phyloP scores from a whole-genome alignment of 2,329 filamentous ascomycete genomes.

The Coniochaeta sp. region DNA sequence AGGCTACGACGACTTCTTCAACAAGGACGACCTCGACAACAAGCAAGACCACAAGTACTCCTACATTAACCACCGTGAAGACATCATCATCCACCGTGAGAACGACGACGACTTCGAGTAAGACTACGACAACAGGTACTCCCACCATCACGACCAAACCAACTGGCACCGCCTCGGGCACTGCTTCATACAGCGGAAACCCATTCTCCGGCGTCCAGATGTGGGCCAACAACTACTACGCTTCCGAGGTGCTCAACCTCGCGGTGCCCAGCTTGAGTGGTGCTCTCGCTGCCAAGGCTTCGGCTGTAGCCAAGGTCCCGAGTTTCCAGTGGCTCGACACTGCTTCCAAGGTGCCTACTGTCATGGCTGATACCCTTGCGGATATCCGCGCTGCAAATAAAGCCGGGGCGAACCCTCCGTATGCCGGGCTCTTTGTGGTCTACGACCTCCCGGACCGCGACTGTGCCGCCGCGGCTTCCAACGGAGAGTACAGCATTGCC shows the following conservation, averaged over 20 bases:
- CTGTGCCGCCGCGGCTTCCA: slow-evolving; percentile 49
- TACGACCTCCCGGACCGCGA: slow-evolving; percentile 54
- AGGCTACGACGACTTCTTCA: slow-evolving; percentile 5
- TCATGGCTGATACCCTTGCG: slow-evolving; percentile 36
- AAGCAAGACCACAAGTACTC: slow-evolving; percentile 17
- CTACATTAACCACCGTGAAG: slow-evolving; percentile 3
- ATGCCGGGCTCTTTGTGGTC: slow-evolving; percentile 45
- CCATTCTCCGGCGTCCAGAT: slow-evolving; percentile 41
- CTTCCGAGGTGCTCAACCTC: slow-evolving; percentile 43
- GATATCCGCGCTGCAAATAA: slow-evolving; percentile 25
- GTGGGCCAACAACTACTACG: slow-evolving; percentile 49
- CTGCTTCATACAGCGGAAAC: slow-evolving; percentile 44
- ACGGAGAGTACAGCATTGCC: slow-evolving; percentile 46
- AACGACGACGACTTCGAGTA: slow-evolving; percentile 15
- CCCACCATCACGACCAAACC: slow-evolving; percentile 23
- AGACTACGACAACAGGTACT: slow-evolving; percentile 13
- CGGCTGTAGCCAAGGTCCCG: slow-evolving; percentile 43
- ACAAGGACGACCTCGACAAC: no score
- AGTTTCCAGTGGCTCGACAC: slow-evolving; percentile 48
- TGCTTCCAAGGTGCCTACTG: slow-evolving; percentile 35
- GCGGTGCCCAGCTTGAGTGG: slow-evolving; percentile 58
- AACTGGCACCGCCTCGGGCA: slow-evolving; percentile 24
- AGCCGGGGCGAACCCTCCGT: slow-evolving; percentile 28
- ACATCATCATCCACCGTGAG: no score
- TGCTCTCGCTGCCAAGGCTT: slow-evolving; percentile 43